Evolutionary conservation across 2,329 filamentous ascomycete genomes (phyloP).

Genomic region (Colletotrichum musicola): DNA sequence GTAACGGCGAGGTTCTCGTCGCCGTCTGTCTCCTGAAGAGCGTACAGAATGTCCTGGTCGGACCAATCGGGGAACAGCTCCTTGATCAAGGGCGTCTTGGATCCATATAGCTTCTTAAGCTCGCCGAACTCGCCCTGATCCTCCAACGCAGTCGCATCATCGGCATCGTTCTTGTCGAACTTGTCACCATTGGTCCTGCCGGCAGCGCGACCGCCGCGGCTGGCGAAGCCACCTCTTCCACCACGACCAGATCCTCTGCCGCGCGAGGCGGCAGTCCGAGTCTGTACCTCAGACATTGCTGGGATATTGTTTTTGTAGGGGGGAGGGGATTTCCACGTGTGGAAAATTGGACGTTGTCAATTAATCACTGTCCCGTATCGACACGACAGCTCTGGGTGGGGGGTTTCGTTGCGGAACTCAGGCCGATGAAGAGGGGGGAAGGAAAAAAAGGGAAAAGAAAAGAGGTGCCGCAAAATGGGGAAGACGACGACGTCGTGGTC

Average conservation of each 20-base stretch:
- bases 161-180: slow-evolving; percentile 66
- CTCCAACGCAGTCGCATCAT: slow-evolving; percentile 70
- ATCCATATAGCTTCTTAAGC: slow-evolving; percentile 89
- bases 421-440: slow-evolving; percentile 42
- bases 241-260: slow-evolving; percentile 92
- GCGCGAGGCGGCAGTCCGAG: slow-evolving; percentile 84
- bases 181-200: slow-evolving; percentile 80
- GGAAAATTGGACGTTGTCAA: slow-evolving; percentile 35
- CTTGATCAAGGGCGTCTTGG: slow-evolving; percentile 84
- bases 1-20: slow-evolving; percentile 81
- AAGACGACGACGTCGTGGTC: slow-evolving; percentile 39
- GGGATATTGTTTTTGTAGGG: slow-evolving; percentile 34
- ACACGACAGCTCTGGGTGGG: slow-evolving; percentile 39
- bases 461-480: slow-evolving; percentile 34
- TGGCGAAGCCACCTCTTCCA: slow-evolving; percentile 81
- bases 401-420: slow-evolving; percentile 40
- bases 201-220: slow-evolving; percentile 77
- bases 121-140: slow-evolving; percentile 93
- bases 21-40: slow-evolving; percentile 88
- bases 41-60: slow-evolving; percentile 93
- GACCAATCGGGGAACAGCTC: slow-evolving; percentile 97
- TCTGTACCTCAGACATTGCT: slow-evolving; percentile 92
- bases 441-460: slow-evolving; percentile 44
- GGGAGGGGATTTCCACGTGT: slow-evolving; percentile 37
- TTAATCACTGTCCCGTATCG: slow-evolving; percentile 38